phyloP scores from a whole-genome alignment of 257 asterid species.

The Ligustrum vulgare region DNA sequence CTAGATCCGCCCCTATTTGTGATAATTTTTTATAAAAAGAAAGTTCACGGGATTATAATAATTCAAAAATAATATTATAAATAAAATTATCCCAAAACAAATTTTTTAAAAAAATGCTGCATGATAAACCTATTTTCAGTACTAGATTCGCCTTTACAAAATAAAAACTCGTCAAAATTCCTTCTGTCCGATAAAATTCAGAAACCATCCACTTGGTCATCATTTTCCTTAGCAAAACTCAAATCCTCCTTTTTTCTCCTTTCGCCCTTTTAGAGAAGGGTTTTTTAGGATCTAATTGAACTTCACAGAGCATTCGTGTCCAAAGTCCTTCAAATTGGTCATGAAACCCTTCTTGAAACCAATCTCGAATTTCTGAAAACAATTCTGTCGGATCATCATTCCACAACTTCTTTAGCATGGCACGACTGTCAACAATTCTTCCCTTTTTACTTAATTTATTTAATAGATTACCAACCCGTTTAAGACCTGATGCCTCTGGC shows the following conservation, averaged over 20 bases:
- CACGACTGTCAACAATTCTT: constrained; percentile 56
- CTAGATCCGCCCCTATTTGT: no score
- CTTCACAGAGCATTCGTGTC: constrained; percentile 52
- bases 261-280: constrained; percentile 35
- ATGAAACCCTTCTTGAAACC: constrained; percentile 69
- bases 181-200: no score
- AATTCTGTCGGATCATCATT: constrained; percentile 43
- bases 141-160: no score
- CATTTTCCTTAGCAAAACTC: background rate
- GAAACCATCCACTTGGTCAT: no score
- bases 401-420: constrained; percentile 52
- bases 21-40: no score
- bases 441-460: constrained; percentile 42
- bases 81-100: no score
- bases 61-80: no score
- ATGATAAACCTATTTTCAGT: no score
- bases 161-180: no score
- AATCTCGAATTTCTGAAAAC: constrained; percentile 54
- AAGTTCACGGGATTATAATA: no score
- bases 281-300: constrained; percentile 31
- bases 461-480: constrained; percentile 68
- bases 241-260: constrained; percentile 31
- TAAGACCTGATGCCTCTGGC: constrained; percentile 68
- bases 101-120: no score
- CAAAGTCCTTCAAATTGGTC: constrained; percentile 47